Evolutionary conservation across 179 eudicot species (phyloP).

Genomic region (Kewa caespitosa): DNA sequence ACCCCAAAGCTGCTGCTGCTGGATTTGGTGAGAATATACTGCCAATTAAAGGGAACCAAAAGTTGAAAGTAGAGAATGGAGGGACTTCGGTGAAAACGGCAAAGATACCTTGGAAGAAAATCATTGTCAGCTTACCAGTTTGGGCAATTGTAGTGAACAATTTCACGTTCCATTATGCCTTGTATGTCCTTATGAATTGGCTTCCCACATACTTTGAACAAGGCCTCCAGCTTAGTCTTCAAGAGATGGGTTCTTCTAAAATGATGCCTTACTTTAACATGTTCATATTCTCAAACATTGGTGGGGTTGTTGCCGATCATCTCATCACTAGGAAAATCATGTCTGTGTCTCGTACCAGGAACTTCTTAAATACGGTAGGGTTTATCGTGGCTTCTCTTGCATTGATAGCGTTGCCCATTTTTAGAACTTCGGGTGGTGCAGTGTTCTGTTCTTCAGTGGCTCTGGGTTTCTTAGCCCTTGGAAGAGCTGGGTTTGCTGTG

Average conservation of each 20-base stretch:
- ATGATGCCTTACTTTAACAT: slow-evolving; percentile 92
- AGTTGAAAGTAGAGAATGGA: slow-evolving; percentile 54
- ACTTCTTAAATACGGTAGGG: slow-evolving; percentile 75
- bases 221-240: slow-evolving; percentile 84
- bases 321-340: slow-evolving; percentile 63
- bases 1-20: slow-evolving; percentile 87
- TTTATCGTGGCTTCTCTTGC: slow-evolving; percentile 82
- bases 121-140: slow-evolving; percentile 67
- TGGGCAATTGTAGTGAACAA: slow-evolving; percentile 96
- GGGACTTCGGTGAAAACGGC: slow-evolving; percentile 36
- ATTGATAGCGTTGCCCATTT: slow-evolving; percentile 59
- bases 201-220: slow-evolving; percentile 88
- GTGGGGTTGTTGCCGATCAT: slow-evolving; percentile 78
- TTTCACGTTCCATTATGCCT: slow-evolving; percentile 88
- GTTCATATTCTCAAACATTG: slow-evolving; percentile 80
- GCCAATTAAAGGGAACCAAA: slow-evolving; percentile 55
- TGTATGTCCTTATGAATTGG: slow-evolving; percentile 96
- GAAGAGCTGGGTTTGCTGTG: slow-evolving; percentile 97
- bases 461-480: slow-evolving; percentile 88
- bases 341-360: slow-evolving; percentile 72
- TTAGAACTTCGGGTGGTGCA: slow-evolving; percentile 74
- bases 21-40: slow-evolving; percentile 78
- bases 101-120: slow-evolving; percentile 82
- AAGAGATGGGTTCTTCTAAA: slow-evolving; percentile 96
- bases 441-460: slow-evolving; percentile 88